phyloP scores from a whole-genome alignment of 768 basidiomycete genomes.

The Cyathus striatus region DNA sequence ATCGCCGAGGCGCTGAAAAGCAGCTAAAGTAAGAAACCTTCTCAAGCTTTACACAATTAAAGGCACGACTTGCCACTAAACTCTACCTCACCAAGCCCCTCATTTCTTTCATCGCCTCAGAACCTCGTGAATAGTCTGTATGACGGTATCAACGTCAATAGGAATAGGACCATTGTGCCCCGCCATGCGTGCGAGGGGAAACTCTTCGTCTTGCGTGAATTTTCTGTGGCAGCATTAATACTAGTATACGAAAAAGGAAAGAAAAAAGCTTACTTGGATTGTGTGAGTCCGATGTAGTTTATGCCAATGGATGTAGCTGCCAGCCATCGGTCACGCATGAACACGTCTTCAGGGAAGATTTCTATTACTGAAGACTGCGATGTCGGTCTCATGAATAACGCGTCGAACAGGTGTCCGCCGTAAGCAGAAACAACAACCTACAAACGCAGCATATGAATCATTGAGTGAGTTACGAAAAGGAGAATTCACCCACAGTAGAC shows the following conservation, averaged over 20 bases:
- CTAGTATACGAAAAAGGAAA: not conserved
- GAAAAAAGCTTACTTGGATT: conserved; percentile 23
- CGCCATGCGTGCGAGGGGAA: conserved; percentile 27
- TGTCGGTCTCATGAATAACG: conserved; percentile 64
- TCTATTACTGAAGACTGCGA: conserved; percentile 65
- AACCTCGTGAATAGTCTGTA: conserved; percentile 25
- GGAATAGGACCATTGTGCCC: conserved; percentile 15
- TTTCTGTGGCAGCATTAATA: conserved; percentile 20
- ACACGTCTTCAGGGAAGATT: conserved; percentile 66
- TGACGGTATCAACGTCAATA: conserved; percentile 37
- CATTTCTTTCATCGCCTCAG: conserved; percentile 9
- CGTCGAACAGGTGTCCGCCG: conserved; percentile 59
- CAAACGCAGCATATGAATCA: not conserved
- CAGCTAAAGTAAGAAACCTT: no score
- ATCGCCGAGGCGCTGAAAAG: no score
- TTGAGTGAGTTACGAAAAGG: not conserved
- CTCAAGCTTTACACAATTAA: no score
- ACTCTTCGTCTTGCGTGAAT: conserved; percentile 21
- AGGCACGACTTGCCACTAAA: no score
- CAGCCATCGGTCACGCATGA: conserved; percentile 57
- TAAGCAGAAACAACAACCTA: conserved; percentile 61
- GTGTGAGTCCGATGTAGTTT: conserved; percentile 57
- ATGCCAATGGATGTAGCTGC: conserved; percentile 49
- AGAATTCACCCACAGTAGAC: conserved; percentile 51
- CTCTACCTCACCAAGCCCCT: no score